These are phyloP conservation scores for Komagataella ulmi DNA, from an alignment of 805 yeast genomes.

Conservation along the genomic window DNA sequence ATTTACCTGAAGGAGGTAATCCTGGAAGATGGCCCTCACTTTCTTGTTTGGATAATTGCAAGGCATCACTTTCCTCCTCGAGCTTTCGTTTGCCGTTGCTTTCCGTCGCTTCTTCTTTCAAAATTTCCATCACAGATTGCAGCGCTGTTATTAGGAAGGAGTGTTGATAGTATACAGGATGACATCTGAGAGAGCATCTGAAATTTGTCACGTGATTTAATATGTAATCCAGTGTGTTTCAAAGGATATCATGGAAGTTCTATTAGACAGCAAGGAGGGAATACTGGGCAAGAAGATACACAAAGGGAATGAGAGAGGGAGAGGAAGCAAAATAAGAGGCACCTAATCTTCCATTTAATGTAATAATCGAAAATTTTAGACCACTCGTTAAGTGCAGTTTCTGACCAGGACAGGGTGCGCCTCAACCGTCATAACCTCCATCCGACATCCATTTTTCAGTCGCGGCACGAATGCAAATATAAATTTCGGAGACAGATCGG, in stretches of 20 bases:
- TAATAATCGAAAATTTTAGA: too few relatives aligned
- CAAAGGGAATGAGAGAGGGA: too few relatives aligned
- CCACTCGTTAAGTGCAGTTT: too few relatives aligned
- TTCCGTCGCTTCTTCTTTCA: background rate
- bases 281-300: too few relatives aligned
- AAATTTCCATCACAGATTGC: background rate
- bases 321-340: too few relatives aligned
- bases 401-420: too few relatives aligned
- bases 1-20: background rate
- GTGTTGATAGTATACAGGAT: background rate
- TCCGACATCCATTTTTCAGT: background rate
- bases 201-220: slow-evolving; percentile 23
- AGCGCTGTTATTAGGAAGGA: background rate
- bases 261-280: too few relatives aligned
- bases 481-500: background rate
- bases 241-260: too few relatives aligned
- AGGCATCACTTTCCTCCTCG: background rate
- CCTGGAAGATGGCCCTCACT: background rate
- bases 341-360: too few relatives aligned
- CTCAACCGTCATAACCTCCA: background rate
- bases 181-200: background rate
- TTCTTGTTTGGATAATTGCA: background rate
- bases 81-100: background rate
- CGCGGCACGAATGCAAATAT: background rate
- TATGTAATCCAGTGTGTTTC: too few relatives aligned